Percentiles rank a stretch among this genome's conserved stretches.
Conservation (phyloP, 345 rosid genomes). For the Odontarrhena argentea region DNA sequence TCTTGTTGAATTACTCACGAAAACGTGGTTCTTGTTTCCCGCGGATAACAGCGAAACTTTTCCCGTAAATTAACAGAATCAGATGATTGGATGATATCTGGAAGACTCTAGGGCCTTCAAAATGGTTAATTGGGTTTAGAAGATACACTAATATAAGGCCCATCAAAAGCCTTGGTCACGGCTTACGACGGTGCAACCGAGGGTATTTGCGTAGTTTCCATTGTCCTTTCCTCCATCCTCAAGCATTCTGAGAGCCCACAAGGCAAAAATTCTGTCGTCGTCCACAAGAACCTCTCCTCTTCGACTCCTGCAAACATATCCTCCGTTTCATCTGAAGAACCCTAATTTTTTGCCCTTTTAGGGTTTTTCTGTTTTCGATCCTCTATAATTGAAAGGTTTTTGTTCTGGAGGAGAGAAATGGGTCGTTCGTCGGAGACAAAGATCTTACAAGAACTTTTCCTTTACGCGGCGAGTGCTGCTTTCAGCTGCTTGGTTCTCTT, state of each 20-base stretch:
- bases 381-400: slow-evolving; percentile 12
- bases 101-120: no score
- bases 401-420: slow-evolving; percentile 38
- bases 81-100: no score
- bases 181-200: slow-evolving; percentile 18
- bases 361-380: background rate
- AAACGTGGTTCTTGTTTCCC: no score
- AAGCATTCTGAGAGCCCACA: slow-evolving; percentile 28
- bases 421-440: slow-evolving; percentile 70
- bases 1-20: no score
- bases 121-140: background rate
- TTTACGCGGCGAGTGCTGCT: slow-evolving; percentile 98
- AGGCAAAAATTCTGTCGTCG: slow-evolving; percentile 27
- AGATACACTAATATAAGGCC: background rate
- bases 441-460: slow-evolving; percentile 72
- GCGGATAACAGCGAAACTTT: no score
- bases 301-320: slow-evolving; percentile 18
- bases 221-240: slow-evolving; percentile 17
- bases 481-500: slow-evolving; percentile 82
- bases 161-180: no score
- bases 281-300: slow-evolving; percentile 24
- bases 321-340: background rate
- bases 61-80: no score
- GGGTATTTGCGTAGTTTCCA: slow-evolving; percentile 25
- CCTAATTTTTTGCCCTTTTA: slow-evolving; percentile 1